Conservation (phyloP, 2,329 filamentous ascomycete genomes). For the Aureobasidium lini region DNA sequence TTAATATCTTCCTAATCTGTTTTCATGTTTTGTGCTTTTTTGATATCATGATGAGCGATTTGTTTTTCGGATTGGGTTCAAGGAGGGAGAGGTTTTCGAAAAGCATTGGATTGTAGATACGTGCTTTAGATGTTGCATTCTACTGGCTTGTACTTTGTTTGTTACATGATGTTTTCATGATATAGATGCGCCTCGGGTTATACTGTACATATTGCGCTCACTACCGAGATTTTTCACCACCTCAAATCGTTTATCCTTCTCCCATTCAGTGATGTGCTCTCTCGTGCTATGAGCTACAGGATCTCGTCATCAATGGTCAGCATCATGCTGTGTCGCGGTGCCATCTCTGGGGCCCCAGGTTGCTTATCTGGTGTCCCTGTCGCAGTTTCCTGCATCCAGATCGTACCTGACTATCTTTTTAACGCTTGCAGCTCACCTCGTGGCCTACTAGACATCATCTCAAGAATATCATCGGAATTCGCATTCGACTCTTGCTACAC, state of each 20-base stretch:
- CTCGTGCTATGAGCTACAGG: not conserved
- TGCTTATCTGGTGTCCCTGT: not conserved
- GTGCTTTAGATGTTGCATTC: not conserved
- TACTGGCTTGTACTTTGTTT: not conserved
- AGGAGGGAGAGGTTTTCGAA: not conserved
- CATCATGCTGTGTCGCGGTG: no score
- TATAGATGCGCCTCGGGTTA: not conserved
- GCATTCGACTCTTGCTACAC: no score
- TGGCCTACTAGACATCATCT: not conserved
- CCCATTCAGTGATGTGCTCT: no score
- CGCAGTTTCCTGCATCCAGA: not conserved
- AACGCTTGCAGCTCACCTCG: not conserved
- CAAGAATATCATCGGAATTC: no score
- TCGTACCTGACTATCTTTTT: not conserved
- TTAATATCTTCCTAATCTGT: not conserved
- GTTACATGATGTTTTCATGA: not conserved
- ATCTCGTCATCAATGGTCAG: not conserved
- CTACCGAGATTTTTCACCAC: not conserved
- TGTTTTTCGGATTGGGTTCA: not conserved
- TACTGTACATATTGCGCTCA: not conserved
- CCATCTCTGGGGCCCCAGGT: constrained; percentile 4
- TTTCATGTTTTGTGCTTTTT: not conserved
- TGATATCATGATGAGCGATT: not conserved
- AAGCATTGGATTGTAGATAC: constrained; percentile 4
- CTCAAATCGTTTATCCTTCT: not conserved